Evolutionary conservation across 2,329 filamentous ascomycete genomes (phyloP).

Genomic region (Cryphonectria radicalis): DNA sequence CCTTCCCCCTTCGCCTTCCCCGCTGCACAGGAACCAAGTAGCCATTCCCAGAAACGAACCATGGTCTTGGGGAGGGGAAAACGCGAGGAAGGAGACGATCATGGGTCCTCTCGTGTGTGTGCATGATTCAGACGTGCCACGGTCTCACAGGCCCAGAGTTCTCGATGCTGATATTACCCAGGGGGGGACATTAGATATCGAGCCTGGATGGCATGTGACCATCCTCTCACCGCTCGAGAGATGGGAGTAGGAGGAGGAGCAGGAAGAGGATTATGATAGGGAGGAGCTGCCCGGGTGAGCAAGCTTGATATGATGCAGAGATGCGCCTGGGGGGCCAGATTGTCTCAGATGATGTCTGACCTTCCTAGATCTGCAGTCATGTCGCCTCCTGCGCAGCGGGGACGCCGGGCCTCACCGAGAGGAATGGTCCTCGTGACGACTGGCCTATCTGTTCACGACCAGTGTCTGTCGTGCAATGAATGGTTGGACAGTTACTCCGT

Average conservation of each 20-base stretch:
- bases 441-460: background rate
- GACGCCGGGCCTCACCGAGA: constrained; percentile 19
- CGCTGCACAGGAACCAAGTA: constrained; percentile 7
- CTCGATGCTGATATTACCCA: background rate
- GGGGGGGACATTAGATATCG: constrained; percentile 1
- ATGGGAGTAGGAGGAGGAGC: background rate
- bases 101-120: background rate
- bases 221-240: constrained; percentile 11
- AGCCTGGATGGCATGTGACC: constrained; percentile 5
- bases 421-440: constrained; percentile 16
- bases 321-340: background rate
- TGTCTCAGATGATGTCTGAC: constrained; percentile 21
- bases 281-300: background rate
- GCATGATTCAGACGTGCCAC: background rate
- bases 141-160: constrained; percentile 3
- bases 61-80: background rate
- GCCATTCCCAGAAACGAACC: background rate
- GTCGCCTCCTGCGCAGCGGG: background rate
- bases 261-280: background rate
- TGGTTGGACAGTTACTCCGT: background rate
- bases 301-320: background rate
- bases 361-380: constrained; percentile 15
- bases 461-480: background rate
- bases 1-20: background rate
- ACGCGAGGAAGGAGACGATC: background rate